Percentiles rank a stretch among this genome's conserved stretches.
Conservation (phyloP, 176 grass and related monocot species). For the Eleusine indica region DNA sequence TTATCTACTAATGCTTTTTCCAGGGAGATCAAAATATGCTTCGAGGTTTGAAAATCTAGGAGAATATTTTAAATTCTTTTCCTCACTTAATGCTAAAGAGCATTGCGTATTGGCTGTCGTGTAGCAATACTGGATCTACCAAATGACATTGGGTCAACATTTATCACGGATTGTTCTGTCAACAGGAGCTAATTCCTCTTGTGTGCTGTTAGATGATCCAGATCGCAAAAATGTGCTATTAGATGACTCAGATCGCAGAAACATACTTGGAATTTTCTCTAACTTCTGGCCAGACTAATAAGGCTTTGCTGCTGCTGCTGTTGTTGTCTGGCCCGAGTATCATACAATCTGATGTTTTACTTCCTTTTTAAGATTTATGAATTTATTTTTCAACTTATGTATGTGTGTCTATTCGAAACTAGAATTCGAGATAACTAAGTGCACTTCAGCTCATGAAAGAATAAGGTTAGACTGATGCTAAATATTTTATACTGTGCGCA, state of each 20-base stretch:
- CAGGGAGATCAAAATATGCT: background rate
- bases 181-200: constrained; percentile 24
- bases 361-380: background rate
- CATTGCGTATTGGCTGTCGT: constrained; percentile 7
- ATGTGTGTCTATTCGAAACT: constrained; percentile 18
- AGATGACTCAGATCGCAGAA: constrained; percentile 19
- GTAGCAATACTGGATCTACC: background rate
- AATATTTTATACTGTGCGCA: constrained; percentile 38
- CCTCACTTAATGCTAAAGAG: constrained; percentile 18
- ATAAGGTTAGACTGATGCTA: constrained; percentile 11
- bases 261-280: background rate
- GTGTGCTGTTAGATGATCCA: constrained; percentile 21
- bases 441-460: constrained; percentile 27
- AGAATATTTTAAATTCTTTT: background rate
- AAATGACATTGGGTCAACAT: background rate
- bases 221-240: constrained; percentile 16
- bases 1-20: constrained; percentile 1
- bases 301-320: no score
- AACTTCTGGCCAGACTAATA: background rate
- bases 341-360: background rate
- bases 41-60: background rate
- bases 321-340: background rate
- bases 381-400: constrained; percentile 20
- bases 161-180: constrained; percentile 10
- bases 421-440: constrained; percentile 31